Evolutionary conservation across 371 early-diverging fungal species (phyloP), one percentile per base, ranked within the genome.

Genomic region (Parasitella parasitica): DNA sequence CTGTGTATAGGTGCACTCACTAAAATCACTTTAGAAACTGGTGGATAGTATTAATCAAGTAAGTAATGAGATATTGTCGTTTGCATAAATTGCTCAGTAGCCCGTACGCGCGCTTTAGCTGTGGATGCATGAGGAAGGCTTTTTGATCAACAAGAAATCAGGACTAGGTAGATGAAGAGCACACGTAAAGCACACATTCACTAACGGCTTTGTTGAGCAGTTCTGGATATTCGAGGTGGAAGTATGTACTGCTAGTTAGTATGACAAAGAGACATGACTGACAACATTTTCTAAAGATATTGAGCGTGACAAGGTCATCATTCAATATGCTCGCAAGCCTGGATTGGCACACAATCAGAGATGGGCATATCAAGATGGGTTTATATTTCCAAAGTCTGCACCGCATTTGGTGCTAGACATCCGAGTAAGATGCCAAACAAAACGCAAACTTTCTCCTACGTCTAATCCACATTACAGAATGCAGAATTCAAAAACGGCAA

Each of bases 81-180:
- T 9, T 46, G 46, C 46, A 46, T 46, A 24, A 46, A 46, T 22
- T 20, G 18, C 4, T 11, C 13, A 46, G 22, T 5, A 20, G 13
- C 46, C 11, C 3, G 13, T 24, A 13, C 46, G 20, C 46, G 46
- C 46, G 22, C 22, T 13, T 46, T 57, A 80, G 81, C 51, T 80
- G 8, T 80, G 81, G 81, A 77, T 76, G 73, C 74, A 77, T 67
- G 81, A 80, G 65, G 76, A 77, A 56, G 81, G 81, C 0, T 80
- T 80, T 53, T 67, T 80, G 64, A 77, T 80, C 27, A 80, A 80
- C 56, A 75, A 77, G 48, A 80, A 80, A 61, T 80, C 81, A 16
- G 81, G 81, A 11, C 66, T 80, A 34, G 80, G 80, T 80, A 70
- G 60, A 54, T 11, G 32, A 18, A 13, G 22, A 39, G 32, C 11